These are phyloP conservation scores for Xerocomus spinulosus DNA, from an alignment of 768 basidiomycete species.

Conservation along the genomic window DNA sequence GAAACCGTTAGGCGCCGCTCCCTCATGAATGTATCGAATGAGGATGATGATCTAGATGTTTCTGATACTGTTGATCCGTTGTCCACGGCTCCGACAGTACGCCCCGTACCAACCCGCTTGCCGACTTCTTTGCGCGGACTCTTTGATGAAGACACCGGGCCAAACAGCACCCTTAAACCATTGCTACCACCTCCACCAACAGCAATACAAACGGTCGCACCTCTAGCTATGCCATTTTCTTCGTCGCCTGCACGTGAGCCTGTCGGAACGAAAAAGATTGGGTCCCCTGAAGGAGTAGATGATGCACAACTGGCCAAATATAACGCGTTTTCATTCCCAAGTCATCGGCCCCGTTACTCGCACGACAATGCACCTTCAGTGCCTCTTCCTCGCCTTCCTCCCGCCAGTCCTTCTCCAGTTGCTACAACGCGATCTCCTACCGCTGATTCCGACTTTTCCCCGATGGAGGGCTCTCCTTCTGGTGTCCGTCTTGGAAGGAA, in stretches of 20 bases:
- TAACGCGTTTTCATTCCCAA: conserved; percentile 51
- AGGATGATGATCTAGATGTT: conserved; percentile 23
- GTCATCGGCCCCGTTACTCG: conserved; percentile 54
- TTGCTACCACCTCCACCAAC: conserved; percentile 28
- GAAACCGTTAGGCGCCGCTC: conserved; percentile 58
- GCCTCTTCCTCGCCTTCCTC: conserved; percentile 18
- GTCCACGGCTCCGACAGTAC: conserved; percentile 42
- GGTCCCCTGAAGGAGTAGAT: conserved; percentile 32
- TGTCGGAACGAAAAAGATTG: conserved; percentile 29
- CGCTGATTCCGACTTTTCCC: conserved; percentile 18
- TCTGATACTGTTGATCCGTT: conserved; percentile 12
- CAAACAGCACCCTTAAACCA: conserved; percentile 41
- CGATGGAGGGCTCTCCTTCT: conserved; percentile 8
- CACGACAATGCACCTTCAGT: conserved; percentile 42
- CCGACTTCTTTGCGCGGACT: conserved; percentile 76
- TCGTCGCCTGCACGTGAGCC: conserved; percentile 36
- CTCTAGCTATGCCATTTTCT: conserved; percentile 24
- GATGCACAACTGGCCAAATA: conserved; percentile 43
- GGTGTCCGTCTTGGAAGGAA: conserved; percentile 19
- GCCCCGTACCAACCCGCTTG: conserved; percentile 48
- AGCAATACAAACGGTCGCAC: conserved; percentile 26
- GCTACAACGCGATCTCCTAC: conserved; percentile 34
- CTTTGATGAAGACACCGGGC: conserved; percentile 59
- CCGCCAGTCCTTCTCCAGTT: conserved; percentile 32
- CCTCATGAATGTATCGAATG: conserved; percentile 17